Percentiles rank a stretch among this genome's conserved stretches.
phyloP scores from a whole-genome alignment of 257 asterid genomes.

The Eucommia ulmoides region DNA sequence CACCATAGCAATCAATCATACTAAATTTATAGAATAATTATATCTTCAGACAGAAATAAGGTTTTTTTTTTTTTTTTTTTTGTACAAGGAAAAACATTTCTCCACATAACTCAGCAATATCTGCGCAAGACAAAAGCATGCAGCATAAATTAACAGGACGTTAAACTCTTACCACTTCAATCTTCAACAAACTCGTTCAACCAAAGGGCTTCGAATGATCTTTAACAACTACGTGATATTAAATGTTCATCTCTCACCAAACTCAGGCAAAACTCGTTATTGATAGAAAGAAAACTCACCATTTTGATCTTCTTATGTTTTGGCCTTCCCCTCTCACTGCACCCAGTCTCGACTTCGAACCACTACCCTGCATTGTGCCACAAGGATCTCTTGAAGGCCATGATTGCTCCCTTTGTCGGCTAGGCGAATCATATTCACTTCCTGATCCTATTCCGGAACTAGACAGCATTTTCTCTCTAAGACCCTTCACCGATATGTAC shows the following conservation, averaged over 20 bases:
- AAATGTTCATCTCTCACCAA: neutral
- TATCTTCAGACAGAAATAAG: no score
- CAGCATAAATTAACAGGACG: neutral
- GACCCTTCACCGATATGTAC: conserved; percentile 36
- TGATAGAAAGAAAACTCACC: conserved; percentile 22
- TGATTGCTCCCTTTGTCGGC: conserved; percentile 37
- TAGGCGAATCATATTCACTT: conserved; percentile 26
- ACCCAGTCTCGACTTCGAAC: conserved; percentile 44
- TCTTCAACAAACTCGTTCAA: no score
- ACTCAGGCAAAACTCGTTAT: neutral
- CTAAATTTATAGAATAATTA: no score
- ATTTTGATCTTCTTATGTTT: conserved; percentile 41
- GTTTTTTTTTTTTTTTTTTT: no score
- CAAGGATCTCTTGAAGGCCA: conserved; percentile 36
- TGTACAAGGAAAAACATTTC: no score
- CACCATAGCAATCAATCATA: no score
- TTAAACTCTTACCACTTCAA: neutral
- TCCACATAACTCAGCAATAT: no score
- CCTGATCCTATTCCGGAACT: conserved; percentile 27
- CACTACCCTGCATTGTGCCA: conserved; percentile 15
- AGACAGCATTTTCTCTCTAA: conserved; percentile 34
- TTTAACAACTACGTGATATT: neutral
- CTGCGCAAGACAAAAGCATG: no score
- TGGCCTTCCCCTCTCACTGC: conserved; percentile 38
- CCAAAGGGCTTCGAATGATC: neutral